Conservation (phyloP, 768 basidiomycete species). For the Russula sp. region DNA sequence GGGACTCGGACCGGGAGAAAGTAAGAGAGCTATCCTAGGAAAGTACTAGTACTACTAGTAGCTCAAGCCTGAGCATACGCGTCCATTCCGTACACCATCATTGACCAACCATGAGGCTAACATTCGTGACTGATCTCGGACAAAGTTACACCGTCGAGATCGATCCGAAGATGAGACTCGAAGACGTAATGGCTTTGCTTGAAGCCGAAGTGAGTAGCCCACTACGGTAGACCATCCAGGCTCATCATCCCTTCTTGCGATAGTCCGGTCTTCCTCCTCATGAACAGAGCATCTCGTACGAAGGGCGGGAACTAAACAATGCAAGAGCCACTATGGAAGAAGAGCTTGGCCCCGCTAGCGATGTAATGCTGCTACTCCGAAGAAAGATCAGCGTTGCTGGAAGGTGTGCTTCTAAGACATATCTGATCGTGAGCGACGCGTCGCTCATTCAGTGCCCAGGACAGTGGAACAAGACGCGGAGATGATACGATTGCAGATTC, state of each 20-base stretch:
- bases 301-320: conserved; percentile 59
- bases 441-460: conserved; percentile 35
- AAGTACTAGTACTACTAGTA: background rate
- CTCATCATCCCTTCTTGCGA: conserved; percentile 7
- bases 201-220: conserved; percentile 80
- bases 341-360: conserved; percentile 55
- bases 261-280: conserved; percentile 68
- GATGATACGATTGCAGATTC: conserved; percentile 81
- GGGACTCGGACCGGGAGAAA: no score
- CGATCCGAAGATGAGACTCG: conserved; percentile 84
- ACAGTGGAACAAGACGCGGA: conserved; percentile 76
- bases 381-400: conserved; percentile 50
- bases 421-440: background rate
- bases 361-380: conserved; percentile 63
- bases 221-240: background rate
- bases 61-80: no score
- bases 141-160: conserved; percentile 70
- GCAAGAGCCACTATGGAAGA: conserved; percentile 61
- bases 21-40: no score
- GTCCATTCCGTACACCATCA: background rate
- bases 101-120: conserved; percentile 51
- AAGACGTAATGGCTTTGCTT: conserved; percentile 89
- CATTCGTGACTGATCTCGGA: conserved; percentile 64
- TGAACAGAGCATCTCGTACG: conserved; percentile 69
- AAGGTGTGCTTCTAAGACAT: conserved; percentile 30